Base-by-base conservation (phyloP, 2,329 filamentous ascomycete species). In the Alternaria triticina region DNA sequence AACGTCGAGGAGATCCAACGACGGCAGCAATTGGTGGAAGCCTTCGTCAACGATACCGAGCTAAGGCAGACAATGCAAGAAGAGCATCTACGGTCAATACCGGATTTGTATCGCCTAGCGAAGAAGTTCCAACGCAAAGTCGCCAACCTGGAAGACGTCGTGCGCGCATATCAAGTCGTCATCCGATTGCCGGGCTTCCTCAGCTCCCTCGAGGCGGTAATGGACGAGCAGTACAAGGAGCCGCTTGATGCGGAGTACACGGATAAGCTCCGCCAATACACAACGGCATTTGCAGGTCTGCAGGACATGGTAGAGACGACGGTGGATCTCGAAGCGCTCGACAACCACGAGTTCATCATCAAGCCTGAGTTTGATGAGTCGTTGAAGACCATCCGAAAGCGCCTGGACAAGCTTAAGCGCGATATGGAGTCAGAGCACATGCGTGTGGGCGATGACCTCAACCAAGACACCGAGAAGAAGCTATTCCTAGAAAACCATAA, bases 271-370 rank as follows among this genome's bases (percentile, higher is more conserved):
- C 79, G 80, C 9, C 88, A 91, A 64, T 88, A 93, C 64, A 91
- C 90, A 6, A 89, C 93, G 74, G 92, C 90, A 74, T 86, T 99
- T 54, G 90, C 87, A 25, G 97, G 94, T 77, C 85, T 99, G 11
- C 92, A 95, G 75, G 96, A 99, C 77, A 97, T 99, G 93, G 96
- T 99, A 0, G 96, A 99, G 83, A 97, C 96, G 2, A 99, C 96
- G 0, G 94, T 99, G 13, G 96, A 99, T 75, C 87, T 99, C 0
- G 93, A 97, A 61, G 96, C 96, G 3, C 87, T 99, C 11, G 95
- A 99, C 74, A 94, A 96, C 70, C 96, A 99, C 76, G 96, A 99
- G 77, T 99, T 96, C 82, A 95, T 97, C 73, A 99, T 99, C 86
- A 99, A 98, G 81, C 92, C 96, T 1, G 96, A 99, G 76, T 99